Evolutionary conservation across 164 flowering plant species (phyloP).

Genomic region (Hamamelis virginiana): DNA sequence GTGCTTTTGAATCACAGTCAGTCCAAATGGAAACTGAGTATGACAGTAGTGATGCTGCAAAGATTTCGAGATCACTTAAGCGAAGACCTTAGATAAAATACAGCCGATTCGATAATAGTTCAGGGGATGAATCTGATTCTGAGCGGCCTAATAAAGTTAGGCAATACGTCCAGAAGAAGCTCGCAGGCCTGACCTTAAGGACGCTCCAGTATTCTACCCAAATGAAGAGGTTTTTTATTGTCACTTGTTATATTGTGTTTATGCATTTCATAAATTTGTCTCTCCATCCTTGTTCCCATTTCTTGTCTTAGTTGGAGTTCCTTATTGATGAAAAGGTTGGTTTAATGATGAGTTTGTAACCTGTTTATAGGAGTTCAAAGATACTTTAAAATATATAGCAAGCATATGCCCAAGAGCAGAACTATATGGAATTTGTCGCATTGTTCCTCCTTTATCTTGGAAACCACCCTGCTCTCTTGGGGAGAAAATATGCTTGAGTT

Average conservation of each 20-base stretch:
- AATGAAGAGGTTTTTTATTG: conserved; percentile 70
- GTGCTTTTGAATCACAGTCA: conserved; percentile 30
- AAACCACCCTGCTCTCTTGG: conserved; percentile 81
- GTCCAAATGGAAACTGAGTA: conserved; percentile 30
- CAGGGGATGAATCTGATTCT: conserved; percentile 68
- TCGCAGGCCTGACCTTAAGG: conserved; percentile 65
- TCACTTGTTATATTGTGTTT: not conserved
- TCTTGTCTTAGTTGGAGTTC: not conserved
- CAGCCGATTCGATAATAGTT: conserved; percentile 38
- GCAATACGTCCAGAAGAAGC: conserved; percentile 77
- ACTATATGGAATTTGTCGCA: conserved; percentile 85
- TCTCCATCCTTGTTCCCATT: not conserved
- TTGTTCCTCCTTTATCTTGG: conserved; percentile 95
- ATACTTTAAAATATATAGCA: conserved; percentile 74
- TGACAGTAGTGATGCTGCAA: conserved; percentile 26
- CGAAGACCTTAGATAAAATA: conserved; percentile 50
- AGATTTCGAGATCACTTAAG: conserved; percentile 39
- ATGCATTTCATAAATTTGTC: not conserved
- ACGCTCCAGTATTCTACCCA: conserved; percentile 95
- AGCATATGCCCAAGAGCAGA: conserved; percentile 71
- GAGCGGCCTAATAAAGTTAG: conserved; percentile 49
- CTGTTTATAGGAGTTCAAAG: conserved; percentile 76
- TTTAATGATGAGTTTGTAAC: conserved; percentile 12
- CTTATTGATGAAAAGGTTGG: conserved; percentile 2
- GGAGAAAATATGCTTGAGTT: too few species aligned